These are phyloP conservation scores for Raddia distichophylla DNA, from an alignment of 176 grass and related monocot species.

Conservation along the genomic window DNA sequence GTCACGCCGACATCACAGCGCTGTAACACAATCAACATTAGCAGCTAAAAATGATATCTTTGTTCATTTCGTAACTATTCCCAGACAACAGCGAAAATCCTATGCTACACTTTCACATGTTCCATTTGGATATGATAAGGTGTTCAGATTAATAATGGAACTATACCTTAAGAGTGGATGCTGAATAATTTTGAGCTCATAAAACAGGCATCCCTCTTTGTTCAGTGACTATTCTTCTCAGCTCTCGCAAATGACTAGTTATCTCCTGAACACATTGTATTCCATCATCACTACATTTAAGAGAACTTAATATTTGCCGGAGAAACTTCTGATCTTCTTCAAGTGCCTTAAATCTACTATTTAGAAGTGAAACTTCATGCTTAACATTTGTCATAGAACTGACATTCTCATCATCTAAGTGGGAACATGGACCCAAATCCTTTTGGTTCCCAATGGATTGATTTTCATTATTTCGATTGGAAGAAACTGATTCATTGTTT, in stretches of 20 bases:
- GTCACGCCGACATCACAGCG: background rate
- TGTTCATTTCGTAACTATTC: background rate
- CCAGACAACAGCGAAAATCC: background rate
- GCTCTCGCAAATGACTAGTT: constrained; percentile 57
- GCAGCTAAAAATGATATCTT: background rate
- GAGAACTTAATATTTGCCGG: constrained; percentile 57
- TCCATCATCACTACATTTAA: constrained; percentile 53
- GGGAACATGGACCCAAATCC: constrained; percentile 27
- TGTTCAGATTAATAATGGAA: background rate
- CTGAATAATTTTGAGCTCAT: constrained; percentile 34
- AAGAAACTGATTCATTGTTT: constrained; percentile 35
- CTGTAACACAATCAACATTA: background rate
- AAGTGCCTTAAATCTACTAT: constrained; percentile 61
- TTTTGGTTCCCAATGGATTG: constrained; percentile 26
- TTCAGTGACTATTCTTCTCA: constrained; percentile 52
- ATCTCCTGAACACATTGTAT: constrained; percentile 65
- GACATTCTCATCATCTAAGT: constrained; percentile 10
- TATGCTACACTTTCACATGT: background rate
- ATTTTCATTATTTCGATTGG: constrained; percentile 29
- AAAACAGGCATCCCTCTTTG: constrained; percentile 41
- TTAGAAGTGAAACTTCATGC: constrained; percentile 56
- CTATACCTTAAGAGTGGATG: constrained; percentile 36
- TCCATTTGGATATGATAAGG: background rate
- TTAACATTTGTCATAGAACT: constrained; percentile 34
- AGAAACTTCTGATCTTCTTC: constrained; percentile 69